Percentiles rank a stretch among this genome's conserved stretches.
phyloP scores from a whole-genome alignment of 1,284 basidiomycete species.

The Rhodofomes roseus region DNA sequence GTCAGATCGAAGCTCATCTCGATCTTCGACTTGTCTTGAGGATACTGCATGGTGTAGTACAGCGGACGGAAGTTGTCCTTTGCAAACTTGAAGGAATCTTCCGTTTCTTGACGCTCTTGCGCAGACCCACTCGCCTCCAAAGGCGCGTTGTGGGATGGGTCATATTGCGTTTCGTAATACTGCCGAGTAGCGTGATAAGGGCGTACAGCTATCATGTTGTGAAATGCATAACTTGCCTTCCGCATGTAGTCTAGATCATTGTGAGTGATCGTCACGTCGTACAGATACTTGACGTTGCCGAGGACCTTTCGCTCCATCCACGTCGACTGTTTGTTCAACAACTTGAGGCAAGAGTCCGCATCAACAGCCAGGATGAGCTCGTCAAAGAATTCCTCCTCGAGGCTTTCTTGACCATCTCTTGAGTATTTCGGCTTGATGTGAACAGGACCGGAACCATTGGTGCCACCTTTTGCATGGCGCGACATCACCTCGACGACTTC shows the following conservation, averaged over 20 bases:
- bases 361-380: conserved; percentile 59
- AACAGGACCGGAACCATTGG: conserved; percentile 14
- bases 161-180: conserved; percentile 46
- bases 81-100: conserved; percentile 41
- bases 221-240: conserved; percentile 34
- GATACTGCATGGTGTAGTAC: conserved; percentile 57
- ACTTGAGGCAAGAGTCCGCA: conserved; percentile 54
- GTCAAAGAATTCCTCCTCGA: conserved; percentile 49
- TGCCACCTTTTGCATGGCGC: conserved; percentile 16
- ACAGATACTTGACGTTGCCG: conserved; percentile 53
- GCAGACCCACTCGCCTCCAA: conserved; percentile 29
- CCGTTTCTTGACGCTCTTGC: conserved; percentile 33
- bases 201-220: not conserved
- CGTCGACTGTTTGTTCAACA: conserved; percentile 50
- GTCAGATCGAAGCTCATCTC: conserved; percentile 64
- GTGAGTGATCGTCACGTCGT: conserved; percentile 60
- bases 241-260: conserved; percentile 53
- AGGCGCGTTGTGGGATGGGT: conserved; percentile 37
- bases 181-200: conserved; percentile 13
- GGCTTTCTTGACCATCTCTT: conserved; percentile 14
- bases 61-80: conserved; percentile 48
- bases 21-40: conserved; percentile 49
- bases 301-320: conserved; percentile 58
- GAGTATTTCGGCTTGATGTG: conserved; percentile 24
- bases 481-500: conserved; percentile 39